Conservation (phyloP, 192 early-diverging fungal species). For the Podila horticola region DNA sequence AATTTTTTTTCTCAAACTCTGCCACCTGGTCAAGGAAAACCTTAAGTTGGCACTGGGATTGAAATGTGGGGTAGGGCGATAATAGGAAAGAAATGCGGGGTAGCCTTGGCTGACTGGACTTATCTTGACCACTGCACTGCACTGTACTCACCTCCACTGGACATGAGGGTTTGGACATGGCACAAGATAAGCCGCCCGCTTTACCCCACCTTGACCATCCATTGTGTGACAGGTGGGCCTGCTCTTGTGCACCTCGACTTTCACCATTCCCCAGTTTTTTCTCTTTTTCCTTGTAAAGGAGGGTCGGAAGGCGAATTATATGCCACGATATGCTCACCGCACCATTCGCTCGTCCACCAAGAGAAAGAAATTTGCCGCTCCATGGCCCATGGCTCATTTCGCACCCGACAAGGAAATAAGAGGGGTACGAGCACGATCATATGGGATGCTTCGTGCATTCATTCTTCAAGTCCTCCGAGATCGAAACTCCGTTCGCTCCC, state of each 20-base stretch:
- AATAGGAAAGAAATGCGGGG: constrained; percentile 16
- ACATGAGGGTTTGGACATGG: too few species aligned
- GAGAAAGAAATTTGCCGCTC: neutral
- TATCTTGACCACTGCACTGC: neutral
- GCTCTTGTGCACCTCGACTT: too few species aligned
- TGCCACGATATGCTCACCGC: too few species aligned
- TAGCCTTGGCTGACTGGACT: neutral
- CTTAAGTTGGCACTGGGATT: constrained; percentile 14
- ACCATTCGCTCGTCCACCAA: neutral
- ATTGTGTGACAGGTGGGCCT: too few species aligned
- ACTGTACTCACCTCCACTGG: too few species aligned
- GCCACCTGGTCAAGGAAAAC: neutral
- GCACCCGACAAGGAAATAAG: neutral
- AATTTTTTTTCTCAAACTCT: too few species aligned
- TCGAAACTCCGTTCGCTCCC: constrained; percentile 1
- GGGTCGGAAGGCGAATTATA: too few species aligned
- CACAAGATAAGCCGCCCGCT: too few species aligned
- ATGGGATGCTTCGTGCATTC: neutral
- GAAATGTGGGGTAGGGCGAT: constrained; percentile 17
- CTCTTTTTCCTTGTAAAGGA: too few species aligned
- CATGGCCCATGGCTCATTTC: neutral
- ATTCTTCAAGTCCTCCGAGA: neutral
- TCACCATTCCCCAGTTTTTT: too few species aligned
- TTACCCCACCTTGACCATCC: too few species aligned
- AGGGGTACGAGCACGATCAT: neutral